A percentile compares a stretch with the other conserved stretches of the same genome.
Conservation (phyloP, 1,284 basidiomycete genomes). For the Phellopilus nigrolimitatus region DNA sequence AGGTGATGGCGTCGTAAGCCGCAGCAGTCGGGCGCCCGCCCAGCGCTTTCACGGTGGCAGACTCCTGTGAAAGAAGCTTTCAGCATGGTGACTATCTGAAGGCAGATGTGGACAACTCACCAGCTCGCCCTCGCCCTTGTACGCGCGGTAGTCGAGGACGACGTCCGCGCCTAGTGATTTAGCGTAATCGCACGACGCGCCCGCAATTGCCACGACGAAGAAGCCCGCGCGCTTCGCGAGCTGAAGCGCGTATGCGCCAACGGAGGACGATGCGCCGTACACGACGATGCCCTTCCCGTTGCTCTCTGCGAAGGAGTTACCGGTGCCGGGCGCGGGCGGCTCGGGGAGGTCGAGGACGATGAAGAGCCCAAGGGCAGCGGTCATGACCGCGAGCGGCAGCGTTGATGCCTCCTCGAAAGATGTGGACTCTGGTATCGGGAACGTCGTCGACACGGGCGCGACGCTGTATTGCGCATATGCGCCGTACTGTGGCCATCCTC, state of each 20-base stretch:
- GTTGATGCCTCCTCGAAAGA: conserved; percentile 32
- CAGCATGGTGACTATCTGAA: background rate
- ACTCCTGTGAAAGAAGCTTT: background rate
- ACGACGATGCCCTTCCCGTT: conserved; percentile 25
- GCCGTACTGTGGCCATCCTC: too few relatives aligned
- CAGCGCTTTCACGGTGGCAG: conserved; percentile 1
- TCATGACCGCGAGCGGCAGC: conserved; percentile 30
- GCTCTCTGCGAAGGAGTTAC: background rate
- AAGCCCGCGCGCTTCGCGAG: conserved; percentile 27
- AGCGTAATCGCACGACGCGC: conserved; percentile 22
- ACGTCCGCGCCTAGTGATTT: conserved; percentile 26
- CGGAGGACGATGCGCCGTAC: conserved; percentile 30
- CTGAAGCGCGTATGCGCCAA: conserved; percentile 32
- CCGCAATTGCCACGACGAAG: conserved; percentile 29
- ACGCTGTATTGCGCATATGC: conserved; percentile 16
- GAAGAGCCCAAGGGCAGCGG: conserved; percentile 31
- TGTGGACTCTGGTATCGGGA: conserved; percentile 2
- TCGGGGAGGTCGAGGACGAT: conserved; percentile 24
- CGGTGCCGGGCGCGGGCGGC: conserved; percentile 1
- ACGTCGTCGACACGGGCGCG: conserved; percentile 9
- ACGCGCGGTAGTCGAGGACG: conserved; percentile 29
- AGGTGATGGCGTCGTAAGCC: conserved; percentile 8
- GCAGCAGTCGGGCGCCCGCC: background rate
- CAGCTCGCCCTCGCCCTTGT: conserved; percentile 1
- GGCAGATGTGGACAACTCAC: background rate